These are phyloP conservation scores for Cucumis melo DNA, from an alignment of 306 rosid species.

Conservation along the genomic window DNA sequence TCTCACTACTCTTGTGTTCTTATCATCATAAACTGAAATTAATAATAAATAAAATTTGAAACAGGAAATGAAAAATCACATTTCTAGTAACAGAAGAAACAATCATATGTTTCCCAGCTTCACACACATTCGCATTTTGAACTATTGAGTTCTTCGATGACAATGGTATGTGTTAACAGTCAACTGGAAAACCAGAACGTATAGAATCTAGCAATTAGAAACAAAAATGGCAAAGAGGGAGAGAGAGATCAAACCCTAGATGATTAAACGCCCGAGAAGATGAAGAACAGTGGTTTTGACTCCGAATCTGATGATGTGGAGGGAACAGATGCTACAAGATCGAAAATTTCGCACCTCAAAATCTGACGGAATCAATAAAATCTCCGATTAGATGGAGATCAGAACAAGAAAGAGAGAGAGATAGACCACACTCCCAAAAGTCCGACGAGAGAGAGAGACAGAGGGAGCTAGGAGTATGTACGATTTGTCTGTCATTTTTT, in stretches of 20 bases:
- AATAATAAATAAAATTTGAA: not conserved
- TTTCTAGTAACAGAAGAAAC: not conserved
- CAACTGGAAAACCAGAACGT: not conserved
- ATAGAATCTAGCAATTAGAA: not conserved
- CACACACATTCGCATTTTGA: not conserved
- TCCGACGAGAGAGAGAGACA: not conserved
- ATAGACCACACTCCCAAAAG: not conserved
- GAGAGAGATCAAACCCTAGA: slow-evolving; percentile 15
- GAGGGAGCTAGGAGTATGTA: not conserved
- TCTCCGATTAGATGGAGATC: slow-evolving; percentile 3
- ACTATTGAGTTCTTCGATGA: not conserved
- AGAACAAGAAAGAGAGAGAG: not conserved
- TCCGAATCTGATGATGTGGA: not conserved
- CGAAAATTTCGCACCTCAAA: slow-evolving; percentile 4
- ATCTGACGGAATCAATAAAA: slow-evolving; percentile 7
- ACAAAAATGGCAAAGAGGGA: not conserved
- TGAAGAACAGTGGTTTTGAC: not conserved
- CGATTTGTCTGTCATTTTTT: not conserved
- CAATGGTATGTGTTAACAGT: not conserved
- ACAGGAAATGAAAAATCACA: not conserved
- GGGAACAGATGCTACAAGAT: not conserved
- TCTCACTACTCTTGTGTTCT: no score
- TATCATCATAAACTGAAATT: not conserved
- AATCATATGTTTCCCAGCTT: not conserved
- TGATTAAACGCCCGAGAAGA: not conserved